Conservation (phyloP, 2,329 filamentous ascomycete species). For the Furcasterigmium sp. region DNA sequence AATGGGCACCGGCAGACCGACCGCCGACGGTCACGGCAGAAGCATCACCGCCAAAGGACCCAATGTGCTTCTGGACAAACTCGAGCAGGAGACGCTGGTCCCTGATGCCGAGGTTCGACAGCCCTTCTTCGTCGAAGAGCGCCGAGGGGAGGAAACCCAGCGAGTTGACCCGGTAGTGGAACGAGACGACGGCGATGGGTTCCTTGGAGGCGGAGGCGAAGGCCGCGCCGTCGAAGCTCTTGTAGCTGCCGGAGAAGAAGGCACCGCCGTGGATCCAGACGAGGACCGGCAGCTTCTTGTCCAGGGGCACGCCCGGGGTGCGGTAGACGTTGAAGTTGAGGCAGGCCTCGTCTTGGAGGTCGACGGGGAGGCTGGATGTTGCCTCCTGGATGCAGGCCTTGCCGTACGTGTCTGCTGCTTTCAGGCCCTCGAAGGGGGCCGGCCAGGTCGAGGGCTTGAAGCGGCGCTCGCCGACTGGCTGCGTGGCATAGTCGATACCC, state of each 20-base stretch:
- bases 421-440: conserved; percentile 30
- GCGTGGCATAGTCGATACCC: conserved; percentile 38
- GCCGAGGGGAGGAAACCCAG: conserved; percentile 39
- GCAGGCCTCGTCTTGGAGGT: conserved; percentile 26
- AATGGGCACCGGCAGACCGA: conserved; percentile 44
- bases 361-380: conserved; percentile 8
- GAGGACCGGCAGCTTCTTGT: conserved; percentile 28
- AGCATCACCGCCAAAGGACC: conserved; percentile 47
- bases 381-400: conserved; percentile 35
- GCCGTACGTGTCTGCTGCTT: conserved; percentile 30
- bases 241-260: conserved; percentile 25
- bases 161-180: conserved; percentile 32
- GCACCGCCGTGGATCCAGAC: conserved; percentile 35
- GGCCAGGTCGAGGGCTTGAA: conserved; percentile 36
- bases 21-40: conserved; percentile 48
- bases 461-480: conserved; percentile 31
- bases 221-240: conserved; percentile 27
- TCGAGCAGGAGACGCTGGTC: conserved; percentile 47
- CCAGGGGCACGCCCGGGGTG: conserved; percentile 23
- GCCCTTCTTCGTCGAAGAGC: conserved; percentile 24
- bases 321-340: conserved; percentile 35
- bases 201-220: conserved; percentile 24
- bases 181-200: conserved; percentile 35
- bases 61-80: conserved; percentile 49
- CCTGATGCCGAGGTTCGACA: conserved; percentile 47